Evolutionary conservation across 129 eudicot genomes (phyloP), one percentile per base, ranked within the genome.

Genomic region (Helichrysum umbraculigerum): DNA sequence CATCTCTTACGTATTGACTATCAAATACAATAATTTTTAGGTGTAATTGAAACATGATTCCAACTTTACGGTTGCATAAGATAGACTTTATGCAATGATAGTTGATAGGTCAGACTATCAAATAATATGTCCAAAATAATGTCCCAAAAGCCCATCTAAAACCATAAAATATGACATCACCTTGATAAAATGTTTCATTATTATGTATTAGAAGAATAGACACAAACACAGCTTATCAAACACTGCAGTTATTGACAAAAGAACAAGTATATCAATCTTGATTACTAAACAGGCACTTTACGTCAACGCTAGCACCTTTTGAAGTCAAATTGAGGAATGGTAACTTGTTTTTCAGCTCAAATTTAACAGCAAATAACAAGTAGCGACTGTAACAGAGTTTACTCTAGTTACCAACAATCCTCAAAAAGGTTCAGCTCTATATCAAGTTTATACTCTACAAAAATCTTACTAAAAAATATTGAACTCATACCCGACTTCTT

Each of bases 211-310:
- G 9, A 22, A 60, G 11, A 59, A n/a, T 32, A 73, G 25, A 61
- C 30, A 61, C 29, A 61, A 61, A 74, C 29, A 74, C 68, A 58
- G 35, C 16, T 73, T 4, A 73, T 60, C 34, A 73, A 19, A 57
- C 16, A 58, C 56, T 73, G 21, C 57, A 9, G n/a, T 10, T 20
- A 15, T 42, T 20, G 22, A 37, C 15, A 34, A 56, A 72, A 50
- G 42, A 63, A 28, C 20, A 67, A 17, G 20, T 4, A 7, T 56
- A 41, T 6, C 32, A 73, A 52, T 33, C 73, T 66, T 66, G 20
- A 65, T 65, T 34, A 65, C 62, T 57, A 6, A 57, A 57, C 28
- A 57, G 51, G 56, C 62, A 68, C 62, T 19, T 19, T 8, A n/a
- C 60, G 58, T 59, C 60, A 34, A 77, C 28, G 21, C 69, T 37